Conservation (phyloP, 345 rosid genomes). For the Laguncularia racemosa region DNA sequence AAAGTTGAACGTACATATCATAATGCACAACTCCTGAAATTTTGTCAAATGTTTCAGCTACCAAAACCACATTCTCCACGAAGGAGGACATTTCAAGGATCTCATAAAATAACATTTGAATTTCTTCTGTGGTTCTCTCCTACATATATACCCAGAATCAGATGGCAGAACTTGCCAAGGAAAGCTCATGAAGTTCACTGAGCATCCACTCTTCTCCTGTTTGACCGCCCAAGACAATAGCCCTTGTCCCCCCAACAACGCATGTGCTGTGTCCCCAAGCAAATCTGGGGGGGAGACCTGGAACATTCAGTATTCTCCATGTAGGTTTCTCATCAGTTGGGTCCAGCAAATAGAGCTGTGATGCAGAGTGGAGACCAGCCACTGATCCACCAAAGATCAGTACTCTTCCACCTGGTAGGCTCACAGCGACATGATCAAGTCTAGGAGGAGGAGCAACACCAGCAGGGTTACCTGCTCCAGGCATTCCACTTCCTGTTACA, state of each 20-base stretch:
- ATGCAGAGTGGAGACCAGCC: slow-evolving; percentile 85
- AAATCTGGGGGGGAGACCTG: slow-evolving; percentile 71
- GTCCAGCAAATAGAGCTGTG: slow-evolving; percentile 81
- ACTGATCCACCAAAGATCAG: slow-evolving; percentile 82
- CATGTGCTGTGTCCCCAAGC: slow-evolving; percentile 97
- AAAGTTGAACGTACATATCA: no score
- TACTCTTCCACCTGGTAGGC: slow-evolving; percentile 76
- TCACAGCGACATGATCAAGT: slow-evolving; percentile 83
- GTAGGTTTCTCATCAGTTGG: slow-evolving; percentile 89
- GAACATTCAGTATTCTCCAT: slow-evolving; percentile 81
- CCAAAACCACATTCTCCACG: not conserved
- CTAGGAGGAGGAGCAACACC: slow-evolving; percentile 88
- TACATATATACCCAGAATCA: slow-evolving; percentile 15
- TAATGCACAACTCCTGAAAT: no score
- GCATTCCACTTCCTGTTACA: slow-evolving; percentile 79
- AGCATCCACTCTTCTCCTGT: slow-evolving; percentile 97
- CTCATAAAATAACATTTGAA: no score
- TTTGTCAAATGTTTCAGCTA: not conserved
- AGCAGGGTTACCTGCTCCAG: slow-evolving; percentile 81
- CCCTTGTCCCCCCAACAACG: slow-evolving; percentile 87
- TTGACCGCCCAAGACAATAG: slow-evolving; percentile 83
- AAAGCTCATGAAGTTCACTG: slow-evolving; percentile 75
- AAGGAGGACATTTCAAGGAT: not conserved
- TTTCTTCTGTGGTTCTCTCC: no score
- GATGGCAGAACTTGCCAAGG: slow-evolving; percentile 50